Evolutionary conservation across 768 basidiomycete species (phyloP).

Genomic region (Leccinum pellstonianum): DNA sequence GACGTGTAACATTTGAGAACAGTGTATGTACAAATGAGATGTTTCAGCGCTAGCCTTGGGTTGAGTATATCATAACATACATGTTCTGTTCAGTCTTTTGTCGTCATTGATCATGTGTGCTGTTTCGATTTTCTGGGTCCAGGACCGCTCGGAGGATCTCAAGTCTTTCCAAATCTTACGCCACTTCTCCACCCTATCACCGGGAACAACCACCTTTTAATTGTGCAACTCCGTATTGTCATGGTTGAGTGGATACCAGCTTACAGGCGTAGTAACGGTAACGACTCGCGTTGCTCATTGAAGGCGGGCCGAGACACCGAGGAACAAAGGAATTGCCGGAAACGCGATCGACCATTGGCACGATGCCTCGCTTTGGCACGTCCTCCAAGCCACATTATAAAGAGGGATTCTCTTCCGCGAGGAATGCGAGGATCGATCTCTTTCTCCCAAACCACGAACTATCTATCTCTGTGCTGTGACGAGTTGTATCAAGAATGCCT

Average conservation of each 20-base stretch:
- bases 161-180: no score
- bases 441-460: background rate
- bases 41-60: no score
- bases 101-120: no score
- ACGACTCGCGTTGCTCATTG: background rate
- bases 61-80: no score
- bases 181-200: conserved; percentile 1
- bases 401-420: background rate
- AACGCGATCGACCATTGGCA: background rate
- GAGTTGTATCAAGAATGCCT: conserved; percentile 16
- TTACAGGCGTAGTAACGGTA: background rate
- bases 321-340: conserved; percentile 7
- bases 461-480: background rate
- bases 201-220: background rate
- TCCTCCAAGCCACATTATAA: conserved; percentile 12
- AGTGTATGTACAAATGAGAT: no score
- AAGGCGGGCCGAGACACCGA: background rate
- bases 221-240: conserved; percentile 14
- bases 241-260: conserved; percentile 9
- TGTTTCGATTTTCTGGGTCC: no score
- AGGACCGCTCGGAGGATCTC: no score
- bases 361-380: background rate
- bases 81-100: no score
- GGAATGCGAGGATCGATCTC: background rate
- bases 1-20: no score